Percentiles rank a stretch among this genome's conserved stretches.
Conservation (phyloP, 2,329 filamentous ascomycete species). For the Colletotrichum nymphaeae region DNA sequence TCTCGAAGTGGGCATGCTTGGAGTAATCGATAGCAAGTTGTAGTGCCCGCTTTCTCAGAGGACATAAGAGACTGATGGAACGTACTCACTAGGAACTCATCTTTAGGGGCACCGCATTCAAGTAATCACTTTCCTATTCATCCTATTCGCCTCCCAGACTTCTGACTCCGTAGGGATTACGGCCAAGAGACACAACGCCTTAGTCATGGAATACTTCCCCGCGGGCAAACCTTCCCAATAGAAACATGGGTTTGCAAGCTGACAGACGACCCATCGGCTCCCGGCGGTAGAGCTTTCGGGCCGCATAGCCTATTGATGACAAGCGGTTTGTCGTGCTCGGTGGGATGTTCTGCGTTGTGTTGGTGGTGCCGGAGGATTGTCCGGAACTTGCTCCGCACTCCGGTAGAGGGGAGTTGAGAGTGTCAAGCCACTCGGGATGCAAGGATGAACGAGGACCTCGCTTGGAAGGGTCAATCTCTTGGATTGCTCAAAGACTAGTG, state of each 20-base stretch:
- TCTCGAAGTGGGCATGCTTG: neutral
- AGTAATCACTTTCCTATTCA: neutral
- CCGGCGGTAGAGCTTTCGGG: slow-evolving; percentile 5
- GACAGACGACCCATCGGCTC: neutral
- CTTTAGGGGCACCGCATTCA: neutral
- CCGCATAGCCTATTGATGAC: neutral
- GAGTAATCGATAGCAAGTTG: neutral
- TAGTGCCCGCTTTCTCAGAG: neutral
- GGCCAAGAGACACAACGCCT: neutral
- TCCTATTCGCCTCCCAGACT: no score
- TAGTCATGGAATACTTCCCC: neutral
- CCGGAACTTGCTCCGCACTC: slow-evolving; percentile 17
- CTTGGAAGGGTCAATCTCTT: neutral
- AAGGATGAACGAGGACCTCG: neutral
- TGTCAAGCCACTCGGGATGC: no score
- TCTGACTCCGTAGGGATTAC: neutral
- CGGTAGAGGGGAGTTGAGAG: neutral
- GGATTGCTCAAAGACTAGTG: no score
- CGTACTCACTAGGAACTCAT: neutral
- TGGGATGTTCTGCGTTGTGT: neutral
- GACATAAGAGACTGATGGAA: no score
- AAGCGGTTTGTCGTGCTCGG: no score
- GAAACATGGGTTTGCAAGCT: neutral
- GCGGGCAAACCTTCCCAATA: neutral
- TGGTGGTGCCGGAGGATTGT: neutral